Conservation (phyloP, 495 filamentous ascomycete genomes). For the Aspergillus homomorphus region DNA sequence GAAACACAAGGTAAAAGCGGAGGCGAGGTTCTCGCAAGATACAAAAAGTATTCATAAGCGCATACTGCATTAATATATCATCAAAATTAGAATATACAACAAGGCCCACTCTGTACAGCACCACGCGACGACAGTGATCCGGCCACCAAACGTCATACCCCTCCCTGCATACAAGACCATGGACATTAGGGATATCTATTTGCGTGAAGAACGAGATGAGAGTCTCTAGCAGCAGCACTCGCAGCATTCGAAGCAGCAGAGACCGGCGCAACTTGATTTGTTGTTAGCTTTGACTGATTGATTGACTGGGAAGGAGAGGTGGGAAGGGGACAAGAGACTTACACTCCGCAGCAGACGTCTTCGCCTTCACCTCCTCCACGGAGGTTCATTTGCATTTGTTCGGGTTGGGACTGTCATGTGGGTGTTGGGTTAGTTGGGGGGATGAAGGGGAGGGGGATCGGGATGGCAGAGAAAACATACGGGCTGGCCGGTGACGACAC, state of each 20-base stretch:
- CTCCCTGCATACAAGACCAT: too few species aligned
- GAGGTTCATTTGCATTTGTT: constrained; percentile 19
- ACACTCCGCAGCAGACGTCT: constrained; percentile 26
- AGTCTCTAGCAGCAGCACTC: constrained; percentile 23
- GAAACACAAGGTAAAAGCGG: too few species aligned
- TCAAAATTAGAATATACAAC: neutral
- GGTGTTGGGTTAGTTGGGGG: neutral
- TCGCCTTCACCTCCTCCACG: constrained; percentile 22
- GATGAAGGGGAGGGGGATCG: neutral
- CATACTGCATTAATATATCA: neutral
- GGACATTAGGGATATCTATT: neutral
- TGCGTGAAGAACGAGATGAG: neutral
- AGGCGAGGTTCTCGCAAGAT: too few species aligned
- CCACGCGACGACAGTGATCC: neutral
- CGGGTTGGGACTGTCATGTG: constrained; percentile 9
- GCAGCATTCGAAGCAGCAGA: constrained; percentile 26
- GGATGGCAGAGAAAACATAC: constrained; percentile 5
- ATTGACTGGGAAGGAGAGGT: neutral
- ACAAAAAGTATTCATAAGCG: too few species aligned
- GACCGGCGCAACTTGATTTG: constrained; percentile 20
- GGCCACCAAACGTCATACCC: neutral
- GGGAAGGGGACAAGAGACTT: constrained; percentile 3
- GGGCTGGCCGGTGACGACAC: constrained; percentile 13
- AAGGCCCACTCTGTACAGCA: neutral
- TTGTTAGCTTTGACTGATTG: neutral